Percentiles rank a stretch among this genome's conserved stretches.
These are phyloP conservation scores for Rhodofomes roseus DNA, from an alignment of 1,284 basidiomycete species.

Conservation along the genomic window DNA sequence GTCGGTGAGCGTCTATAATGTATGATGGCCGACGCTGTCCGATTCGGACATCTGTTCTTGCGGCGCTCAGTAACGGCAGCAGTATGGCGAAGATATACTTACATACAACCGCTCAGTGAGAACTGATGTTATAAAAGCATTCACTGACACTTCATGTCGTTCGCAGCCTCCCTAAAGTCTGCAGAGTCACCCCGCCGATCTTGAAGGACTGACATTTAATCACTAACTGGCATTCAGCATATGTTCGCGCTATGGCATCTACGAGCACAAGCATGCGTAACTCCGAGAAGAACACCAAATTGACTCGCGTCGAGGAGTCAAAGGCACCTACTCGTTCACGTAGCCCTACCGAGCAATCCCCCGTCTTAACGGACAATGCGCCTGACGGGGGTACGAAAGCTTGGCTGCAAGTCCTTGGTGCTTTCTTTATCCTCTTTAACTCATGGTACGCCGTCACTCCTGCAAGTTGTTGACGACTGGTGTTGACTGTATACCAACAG, in stretches of 20 bases:
- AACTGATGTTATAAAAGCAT: too few species aligned
- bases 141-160: too few species aligned
- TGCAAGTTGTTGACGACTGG: not conserved
- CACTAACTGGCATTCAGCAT: too few species aligned
- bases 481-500: not conserved
- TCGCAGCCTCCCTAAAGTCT: too few species aligned
- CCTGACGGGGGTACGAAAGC: constrained; percentile 15
- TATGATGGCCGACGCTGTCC: not conserved
- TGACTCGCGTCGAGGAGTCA: not conserved
- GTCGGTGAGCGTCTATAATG: not conserved
- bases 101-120: too few species aligned
- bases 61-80: not conserved
- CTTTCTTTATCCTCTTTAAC: constrained; percentile 18
- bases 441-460: constrained; percentile 10
- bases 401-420: constrained; percentile 16
- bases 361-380: not conserved
- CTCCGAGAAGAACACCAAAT: not conserved
- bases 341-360: not conserved
- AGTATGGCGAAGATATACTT: too few species aligned
- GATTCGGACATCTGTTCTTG: not conserved
- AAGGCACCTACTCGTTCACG: not conserved
- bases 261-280: not conserved
- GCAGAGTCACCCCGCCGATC: too few species aligned
- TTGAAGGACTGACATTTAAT: too few species aligned
- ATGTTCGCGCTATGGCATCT: not conserved